Evolutionary conservation across 129 eudicot genomes (phyloP), one percentile per base, ranked within the genome.

Genomic region (Arctium lappa): DNA sequence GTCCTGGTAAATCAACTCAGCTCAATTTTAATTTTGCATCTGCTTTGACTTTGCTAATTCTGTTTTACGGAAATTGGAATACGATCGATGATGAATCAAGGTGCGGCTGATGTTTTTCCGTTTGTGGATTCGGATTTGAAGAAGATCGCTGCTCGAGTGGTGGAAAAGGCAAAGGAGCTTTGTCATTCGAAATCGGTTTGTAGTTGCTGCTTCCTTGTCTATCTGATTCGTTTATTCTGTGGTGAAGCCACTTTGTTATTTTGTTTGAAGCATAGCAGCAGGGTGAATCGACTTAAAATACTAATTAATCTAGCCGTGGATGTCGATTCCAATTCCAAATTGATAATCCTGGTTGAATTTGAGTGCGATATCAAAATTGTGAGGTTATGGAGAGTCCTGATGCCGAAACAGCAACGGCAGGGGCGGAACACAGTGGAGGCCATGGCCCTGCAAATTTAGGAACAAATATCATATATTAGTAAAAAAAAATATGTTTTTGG

Each of bases 101-200:
- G 97, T 48, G 84, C 89, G 5, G 87, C 83, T 27, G 98, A 94
- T 42, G 95, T 94, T 22, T 44, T 85, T 84, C 98, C 95, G 29
- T 36, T 81, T 8, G 89, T 94, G 37, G 97, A 94, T 15, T 63
- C 82, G 42, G 97, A 94, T 90, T 86, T 94, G 89, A 94, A 89
- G 89, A 92, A 86, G 90, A 92, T 94, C 79, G 94, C 98, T 76
- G 91, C 92, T 5, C 85, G 98, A 79, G 97, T 94, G 11, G 50
- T 80, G 8, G 93, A 89, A 32, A 88, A 72, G 78, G 95, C 97
- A 1, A 91, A 88, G 89, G 95, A 90, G 87, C 88, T 87, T 40
- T 92, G 98, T 68, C 38, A 63, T 48, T 80, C 97, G 34, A 92
- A 86, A 85, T 92, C 90, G 86, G 98, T 94, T 84, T 12, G 76